phyloP scores from a whole-genome alignment of 2,329 filamentous ascomycete genomes.

The Verticillium nubilum region DNA sequence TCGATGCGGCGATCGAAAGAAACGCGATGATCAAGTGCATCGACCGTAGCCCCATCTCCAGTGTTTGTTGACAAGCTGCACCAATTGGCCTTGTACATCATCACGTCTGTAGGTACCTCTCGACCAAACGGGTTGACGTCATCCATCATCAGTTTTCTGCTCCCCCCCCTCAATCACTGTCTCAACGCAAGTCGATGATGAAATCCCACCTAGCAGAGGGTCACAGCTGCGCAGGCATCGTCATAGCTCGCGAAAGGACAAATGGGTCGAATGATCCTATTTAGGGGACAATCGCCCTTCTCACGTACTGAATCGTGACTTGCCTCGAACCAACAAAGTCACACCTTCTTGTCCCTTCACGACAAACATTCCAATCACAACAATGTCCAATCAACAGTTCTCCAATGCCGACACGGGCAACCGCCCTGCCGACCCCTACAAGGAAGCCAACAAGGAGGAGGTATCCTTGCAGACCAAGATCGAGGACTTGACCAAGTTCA shows the following conservation, averaged over 20 bases:
- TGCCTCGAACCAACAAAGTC: too few relatives aligned
- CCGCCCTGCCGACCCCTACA: constrained; percentile 72
- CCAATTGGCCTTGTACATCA: neutral
- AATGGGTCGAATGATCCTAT: neutral
- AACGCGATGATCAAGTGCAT: neutral
- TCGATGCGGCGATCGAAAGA: neutral
- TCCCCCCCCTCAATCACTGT: neutral
- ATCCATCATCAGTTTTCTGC: neutral
- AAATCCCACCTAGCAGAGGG: neutral
- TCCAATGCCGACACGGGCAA: constrained; percentile 56
- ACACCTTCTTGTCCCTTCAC: neutral
- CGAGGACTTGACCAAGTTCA: constrained; percentile 66
- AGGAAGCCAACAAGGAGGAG: constrained; percentile 61
- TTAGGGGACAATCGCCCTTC: neutral
- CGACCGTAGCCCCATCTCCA: neutral
- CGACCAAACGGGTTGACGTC: neutral
- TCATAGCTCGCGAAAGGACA: neutral
- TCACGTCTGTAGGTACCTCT: neutral
- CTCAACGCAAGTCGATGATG: neutral
- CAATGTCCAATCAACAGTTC: constrained; percentile 27
- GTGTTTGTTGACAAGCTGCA: neutral
- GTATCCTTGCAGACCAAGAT: constrained; percentile 68
- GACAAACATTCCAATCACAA: neutral
- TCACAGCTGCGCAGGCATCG: neutral
- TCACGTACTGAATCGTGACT: too few relatives aligned